These are phyloP conservation scores for Turritis glabra DNA, from an alignment of 345 rosid genomes.

Conservation along the genomic window DNA sequence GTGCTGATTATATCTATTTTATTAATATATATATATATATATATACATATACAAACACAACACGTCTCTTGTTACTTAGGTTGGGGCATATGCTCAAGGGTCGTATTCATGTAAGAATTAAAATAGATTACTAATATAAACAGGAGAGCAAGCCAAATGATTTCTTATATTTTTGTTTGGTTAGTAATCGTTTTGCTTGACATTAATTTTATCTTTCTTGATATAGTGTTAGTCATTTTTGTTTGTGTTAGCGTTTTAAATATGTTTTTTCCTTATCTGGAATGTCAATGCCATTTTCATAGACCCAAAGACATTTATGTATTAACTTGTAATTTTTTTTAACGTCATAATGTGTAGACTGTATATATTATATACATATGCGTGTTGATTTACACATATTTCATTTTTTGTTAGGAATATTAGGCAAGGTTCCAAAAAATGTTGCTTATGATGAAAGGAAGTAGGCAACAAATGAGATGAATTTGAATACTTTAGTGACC, in stretches of 20 bases:
- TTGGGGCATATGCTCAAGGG: slow-evolving; percentile 30
- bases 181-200: not conserved
- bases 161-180: not conserved
- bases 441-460: not conserved
- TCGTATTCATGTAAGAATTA: slow-evolving; percentile 1
- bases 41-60: not conserved
- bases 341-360: no score
- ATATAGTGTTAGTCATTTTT: not conserved
- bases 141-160: not conserved
- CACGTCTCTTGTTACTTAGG: slow-evolving; percentile 29
- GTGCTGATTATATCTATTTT: not conserved
- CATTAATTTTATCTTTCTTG: not conserved
- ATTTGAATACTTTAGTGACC: not conserved
- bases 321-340: no score
- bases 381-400: not conserved
- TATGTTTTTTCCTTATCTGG: no score
- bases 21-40: no score
- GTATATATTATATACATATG: no score
- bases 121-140: not conserved
- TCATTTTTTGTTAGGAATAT: not conserved
- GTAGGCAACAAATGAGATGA: slow-evolving; percentile 4
- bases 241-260: slow-evolving; percentile 3
- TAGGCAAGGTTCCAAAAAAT: not conserved
- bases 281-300: no score
- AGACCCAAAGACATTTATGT: no score